Evolutionary conservation across 2,329 filamentous ascomycete species (phyloP), one percentile per base, ranked within the genome.

Genomic region (Scedosporium aurantiacum): DNA sequence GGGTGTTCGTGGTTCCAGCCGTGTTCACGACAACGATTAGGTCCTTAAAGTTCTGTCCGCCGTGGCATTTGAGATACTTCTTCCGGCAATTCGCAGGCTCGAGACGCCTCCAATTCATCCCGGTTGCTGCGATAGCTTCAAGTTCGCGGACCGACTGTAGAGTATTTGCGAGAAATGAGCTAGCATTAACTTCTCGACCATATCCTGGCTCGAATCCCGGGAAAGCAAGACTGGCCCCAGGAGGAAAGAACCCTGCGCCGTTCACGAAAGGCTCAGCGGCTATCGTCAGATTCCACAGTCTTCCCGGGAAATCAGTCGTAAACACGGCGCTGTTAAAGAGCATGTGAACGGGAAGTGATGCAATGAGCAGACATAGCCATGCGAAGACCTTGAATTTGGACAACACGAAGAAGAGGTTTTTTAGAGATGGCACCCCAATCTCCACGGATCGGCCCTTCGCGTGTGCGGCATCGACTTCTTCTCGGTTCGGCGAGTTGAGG

Each of bases 391-490:
- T 68, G 21, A 63, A 61, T 12, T 27, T 54, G 2, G 65, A 63
- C 40, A 70, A 59, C 3, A 58, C 58, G n/a, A 66, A 64, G 58
- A 37, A 64, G 58, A 37, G 57, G 5, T 69, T 69, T 3, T 64
- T 61, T 0, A 69, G 52, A 0, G 63, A 66, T 2, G 66, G 66
- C 2, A 69, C 64, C 0, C 68, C 68, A 41, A 69, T 66, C 28
- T 70, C 68, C 1, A 68, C 45, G 65, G 66, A 67, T 1, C 58
- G 58, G 0, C 62, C 59, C 0, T 58, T 32, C 0, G 28, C 58
- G 68, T 84, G 81, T 0, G 78, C 79, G 14, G 64, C 64, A 57
- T 83, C 76, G 10, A 83, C 67, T 47, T 83, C 78, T 7, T 66
- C 62, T 25, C 81, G 69, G 0, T 77, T 82, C 0, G 81, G 81